Evolutionary conservation across 2,329 filamentous ascomycete species (phyloP).

Genomic region (Annulohypoxylon truncatum): DNA sequence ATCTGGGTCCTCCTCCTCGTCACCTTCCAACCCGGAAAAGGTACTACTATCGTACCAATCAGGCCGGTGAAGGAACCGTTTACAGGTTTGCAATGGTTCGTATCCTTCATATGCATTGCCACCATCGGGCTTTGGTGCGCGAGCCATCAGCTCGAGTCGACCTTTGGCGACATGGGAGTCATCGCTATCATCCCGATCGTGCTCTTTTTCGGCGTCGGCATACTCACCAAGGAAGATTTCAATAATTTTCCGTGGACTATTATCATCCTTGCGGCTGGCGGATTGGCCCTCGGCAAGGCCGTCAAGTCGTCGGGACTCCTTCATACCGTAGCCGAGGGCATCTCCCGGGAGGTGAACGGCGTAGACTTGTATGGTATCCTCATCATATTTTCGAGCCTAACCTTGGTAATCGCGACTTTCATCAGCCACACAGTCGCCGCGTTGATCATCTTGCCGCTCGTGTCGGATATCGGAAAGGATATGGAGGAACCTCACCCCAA

Average conservation of each 20-base stretch:
- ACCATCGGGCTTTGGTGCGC: conserved; percentile 95
- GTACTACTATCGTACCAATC: conserved; percentile 91
- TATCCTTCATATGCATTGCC: conserved; percentile 80
- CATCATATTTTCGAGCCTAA: conserved; percentile 84
- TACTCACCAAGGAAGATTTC: conserved; percentile 98
- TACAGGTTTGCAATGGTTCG: conserved; percentile 91
- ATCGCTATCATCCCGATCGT: conserved; percentile 96
- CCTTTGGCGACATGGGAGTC: conserved; percentile 98
- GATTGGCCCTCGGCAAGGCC: conserved; percentile 90
- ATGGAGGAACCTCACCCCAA: conserved; percentile 96
- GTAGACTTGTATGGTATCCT: conserved; percentile 88
- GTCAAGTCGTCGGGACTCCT: conserved; percentile 93
- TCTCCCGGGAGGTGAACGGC: conserved; percentile 78
- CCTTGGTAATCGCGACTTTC: conserved; percentile 94
- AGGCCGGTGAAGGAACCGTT: conserved; percentile 90
- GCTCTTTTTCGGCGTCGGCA: conserved; percentile 95
- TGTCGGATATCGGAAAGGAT: conserved; percentile 82
- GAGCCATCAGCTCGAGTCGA: conserved; percentile 84
- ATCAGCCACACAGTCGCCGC: conserved; percentile 98
- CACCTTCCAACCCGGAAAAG: conserved; percentile 85
- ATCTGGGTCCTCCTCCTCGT: conserved; percentile 90
- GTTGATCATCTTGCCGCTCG: conserved; percentile 91
- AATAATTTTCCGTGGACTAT: conserved; percentile 99
- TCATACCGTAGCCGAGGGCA: conserved; percentile 83
- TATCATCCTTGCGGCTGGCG: conserved; percentile 96